These are phyloP conservation scores for Magnaporthales sp. DNA, from an alignment of 2,329 filamentous ascomycete species.

Conservation along the genomic window DNA sequence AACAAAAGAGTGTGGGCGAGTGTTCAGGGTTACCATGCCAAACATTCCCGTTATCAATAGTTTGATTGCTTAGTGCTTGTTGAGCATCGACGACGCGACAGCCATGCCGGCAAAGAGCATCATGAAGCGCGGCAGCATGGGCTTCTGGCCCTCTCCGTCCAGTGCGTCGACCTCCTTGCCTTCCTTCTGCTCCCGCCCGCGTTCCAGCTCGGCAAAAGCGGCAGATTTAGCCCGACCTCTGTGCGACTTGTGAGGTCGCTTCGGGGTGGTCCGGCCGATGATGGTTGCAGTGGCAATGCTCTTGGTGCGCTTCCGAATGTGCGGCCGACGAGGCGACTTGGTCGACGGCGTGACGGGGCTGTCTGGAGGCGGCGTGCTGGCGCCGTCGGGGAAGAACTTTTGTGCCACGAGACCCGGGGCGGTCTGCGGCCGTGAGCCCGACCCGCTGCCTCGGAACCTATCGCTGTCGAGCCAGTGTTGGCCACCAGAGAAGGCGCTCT, in stretches of 20 bases:
- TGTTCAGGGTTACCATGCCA: not conserved
- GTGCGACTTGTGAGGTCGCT: slow-evolving; percentile 5
- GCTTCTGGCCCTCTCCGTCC: not conserved
- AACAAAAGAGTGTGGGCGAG: not conserved
- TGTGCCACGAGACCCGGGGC: not conserved
- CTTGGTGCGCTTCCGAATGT: slow-evolving; percentile 4
- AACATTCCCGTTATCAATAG: not conserved
- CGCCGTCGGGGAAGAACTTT: not conserved
- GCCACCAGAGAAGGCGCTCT: slow-evolving; percentile 18
- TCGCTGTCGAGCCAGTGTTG: slow-evolving; percentile 13
- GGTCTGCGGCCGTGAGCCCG: not conserved
- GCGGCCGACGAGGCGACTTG: not conserved
- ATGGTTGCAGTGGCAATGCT: slow-evolving; percentile 4
- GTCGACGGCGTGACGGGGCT: not conserved
- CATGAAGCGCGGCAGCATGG: slow-evolving; percentile 18
- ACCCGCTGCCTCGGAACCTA: not conserved
- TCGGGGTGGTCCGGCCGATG: not conserved
- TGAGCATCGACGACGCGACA: slow-evolving; percentile 15
- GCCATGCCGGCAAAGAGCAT: slow-evolving; percentile 21
- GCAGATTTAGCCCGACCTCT: slow-evolving; percentile 6
- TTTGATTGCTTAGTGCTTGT: slow-evolving; percentile 3
- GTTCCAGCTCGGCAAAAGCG: slow-evolving; percentile 5
- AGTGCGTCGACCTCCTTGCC: not conserved
- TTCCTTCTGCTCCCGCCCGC: not conserved
- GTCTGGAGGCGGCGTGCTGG: not conserved